Conservation (phyloP, 257 asterid species). For the Scutellaria minor region DNA sequence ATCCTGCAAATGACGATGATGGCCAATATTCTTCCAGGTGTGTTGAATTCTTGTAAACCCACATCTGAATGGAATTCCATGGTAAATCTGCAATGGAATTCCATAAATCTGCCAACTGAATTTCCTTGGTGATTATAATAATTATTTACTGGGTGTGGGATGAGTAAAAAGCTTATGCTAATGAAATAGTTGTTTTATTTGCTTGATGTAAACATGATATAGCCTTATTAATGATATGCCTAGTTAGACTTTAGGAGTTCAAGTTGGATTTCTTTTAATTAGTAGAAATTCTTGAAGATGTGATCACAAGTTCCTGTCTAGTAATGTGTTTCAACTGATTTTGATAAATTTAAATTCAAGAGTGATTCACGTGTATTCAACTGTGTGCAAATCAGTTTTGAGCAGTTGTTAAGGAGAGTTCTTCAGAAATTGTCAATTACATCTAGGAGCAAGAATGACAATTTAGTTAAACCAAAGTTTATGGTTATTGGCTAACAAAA, state of each 20-base stretch:
- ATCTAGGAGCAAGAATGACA: neutral
- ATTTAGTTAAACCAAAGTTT: neutral
- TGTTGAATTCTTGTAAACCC: conserved; percentile 22
- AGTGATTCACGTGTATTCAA: conserved; percentile 12
- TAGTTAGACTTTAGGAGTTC: neutral
- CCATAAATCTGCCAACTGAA: neutral
- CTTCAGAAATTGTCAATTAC: neutral
- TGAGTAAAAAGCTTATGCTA: conserved; percentile 7
- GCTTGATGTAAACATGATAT: neutral
- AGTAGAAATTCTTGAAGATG: conserved; percentile 10
- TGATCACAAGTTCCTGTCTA: conserved; percentile 1
- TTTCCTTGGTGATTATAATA: conserved; percentile 26
- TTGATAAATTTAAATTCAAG: conserved; percentile 6
- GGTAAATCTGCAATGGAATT: conserved; percentile 5
- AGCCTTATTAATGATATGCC: neutral
- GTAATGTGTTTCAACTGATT: conserved; percentile 7
- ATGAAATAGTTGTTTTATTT: neutral
- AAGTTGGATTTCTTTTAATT: neutral
- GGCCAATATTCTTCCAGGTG: conserved; percentile 89
- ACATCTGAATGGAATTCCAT: conserved; percentile 20
- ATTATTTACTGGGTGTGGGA: conserved; percentile 13
- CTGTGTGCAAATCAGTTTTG: conserved; percentile 10
- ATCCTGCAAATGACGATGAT: conserved; percentile 71
- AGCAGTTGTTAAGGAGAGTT: conserved; percentile 19
- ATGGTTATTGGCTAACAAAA: neutral